These are phyloP conservation scores for Dovyalis caffra DNA, from an alignment of 345 rosid genomes.

Conservation along the genomic window DNA sequence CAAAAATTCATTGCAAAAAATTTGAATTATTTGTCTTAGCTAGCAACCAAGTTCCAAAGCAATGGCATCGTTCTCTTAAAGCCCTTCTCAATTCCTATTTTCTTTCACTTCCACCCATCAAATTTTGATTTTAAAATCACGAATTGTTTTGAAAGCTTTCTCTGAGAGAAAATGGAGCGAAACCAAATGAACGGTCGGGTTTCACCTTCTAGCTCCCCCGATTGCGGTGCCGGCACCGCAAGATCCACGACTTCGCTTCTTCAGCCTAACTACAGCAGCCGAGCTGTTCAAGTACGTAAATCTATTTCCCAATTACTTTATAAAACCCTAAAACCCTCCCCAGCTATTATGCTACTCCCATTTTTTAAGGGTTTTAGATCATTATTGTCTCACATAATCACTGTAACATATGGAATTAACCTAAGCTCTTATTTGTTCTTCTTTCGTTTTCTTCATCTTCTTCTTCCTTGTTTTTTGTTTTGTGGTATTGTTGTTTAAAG, in stretches of 20 bases:
- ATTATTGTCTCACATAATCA: neutral
- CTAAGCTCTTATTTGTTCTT: no score
- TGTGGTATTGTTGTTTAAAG: neutral
- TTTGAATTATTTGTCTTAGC: no score
- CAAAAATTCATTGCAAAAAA: neutral
- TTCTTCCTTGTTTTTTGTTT: no score
- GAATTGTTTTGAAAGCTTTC: neutral
- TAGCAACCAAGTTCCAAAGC: no score
- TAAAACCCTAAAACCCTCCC: conserved; percentile 16
- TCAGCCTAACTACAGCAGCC: conserved; percentile 41
- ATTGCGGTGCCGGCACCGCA: conserved; percentile 12
- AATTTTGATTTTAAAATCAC: neutral
- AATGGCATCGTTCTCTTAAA: neutral
- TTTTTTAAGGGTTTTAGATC: conserved; percentile 4
- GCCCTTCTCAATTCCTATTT: neutral
- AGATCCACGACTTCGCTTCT: conserved; percentile 21
- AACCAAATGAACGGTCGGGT: conserved; percentile 27
- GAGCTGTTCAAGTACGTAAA: conserved; percentile 45
- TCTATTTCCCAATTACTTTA: neutral
- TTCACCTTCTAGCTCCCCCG: conserved; percentile 19
- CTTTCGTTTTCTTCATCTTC: no score
- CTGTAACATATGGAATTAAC: neutral
- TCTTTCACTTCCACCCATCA: neutral
- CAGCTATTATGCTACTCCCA: neutral
- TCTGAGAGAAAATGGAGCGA: conserved; percentile 28